Evolutionary conservation across 2,329 filamentous ascomycete genomes (phyloP).

Genomic region (Podosphaera leucotricha): DNA sequence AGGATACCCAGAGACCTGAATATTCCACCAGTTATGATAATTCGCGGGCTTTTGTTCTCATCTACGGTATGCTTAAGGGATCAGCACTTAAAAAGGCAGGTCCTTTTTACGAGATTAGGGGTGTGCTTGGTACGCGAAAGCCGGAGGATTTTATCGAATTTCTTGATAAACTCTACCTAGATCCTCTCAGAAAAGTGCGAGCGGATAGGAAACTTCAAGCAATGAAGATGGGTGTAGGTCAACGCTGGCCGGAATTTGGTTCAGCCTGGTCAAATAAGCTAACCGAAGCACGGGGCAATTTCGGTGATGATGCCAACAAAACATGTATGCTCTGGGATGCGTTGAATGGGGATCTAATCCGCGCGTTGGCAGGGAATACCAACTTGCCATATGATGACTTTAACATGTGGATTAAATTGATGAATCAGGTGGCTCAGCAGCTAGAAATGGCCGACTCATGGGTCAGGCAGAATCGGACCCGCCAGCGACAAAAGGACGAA

Average conservation of each 20-base stretch:
- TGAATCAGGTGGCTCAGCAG: too few species aligned
- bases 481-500: too few species aligned
- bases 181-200: background rate
- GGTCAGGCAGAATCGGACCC: too few species aligned
- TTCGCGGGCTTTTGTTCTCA: background rate
- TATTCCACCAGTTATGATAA: too few species aligned
- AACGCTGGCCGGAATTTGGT: background rate
- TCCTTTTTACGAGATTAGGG: background rate
- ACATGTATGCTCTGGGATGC: too few species aligned
- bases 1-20: too few species aligned
- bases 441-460: too few species aligned
- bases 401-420: too few species aligned
- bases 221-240: background rate
- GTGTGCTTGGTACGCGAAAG: background rate
- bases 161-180: background rate
- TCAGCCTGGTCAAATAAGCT: background rate
- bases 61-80: background rate
- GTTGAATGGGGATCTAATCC: too few species aligned
- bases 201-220: background rate
- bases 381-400: too few species aligned
- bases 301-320: background rate
- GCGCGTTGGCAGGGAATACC: too few species aligned
- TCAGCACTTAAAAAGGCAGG: background rate
- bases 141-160: conserved; percentile 1
- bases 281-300: background rate